Evolutionary conservation across 2,329 filamentous ascomycete species (phyloP).

Genomic region (Biscogniauxia mediterranea): DNA sequence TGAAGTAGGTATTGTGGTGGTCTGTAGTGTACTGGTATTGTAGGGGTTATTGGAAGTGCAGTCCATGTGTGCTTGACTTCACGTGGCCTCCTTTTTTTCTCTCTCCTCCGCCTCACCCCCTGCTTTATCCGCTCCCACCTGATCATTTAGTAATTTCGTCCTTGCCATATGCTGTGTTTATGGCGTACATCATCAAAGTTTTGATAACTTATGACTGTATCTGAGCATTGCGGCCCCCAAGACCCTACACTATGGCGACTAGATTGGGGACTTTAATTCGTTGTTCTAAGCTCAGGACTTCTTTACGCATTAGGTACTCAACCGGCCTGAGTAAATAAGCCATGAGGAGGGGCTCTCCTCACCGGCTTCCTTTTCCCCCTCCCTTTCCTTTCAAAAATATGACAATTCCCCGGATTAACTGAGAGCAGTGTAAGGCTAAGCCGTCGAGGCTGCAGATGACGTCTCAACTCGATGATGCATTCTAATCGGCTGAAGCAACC

Average conservation of each 20-base stretch:
- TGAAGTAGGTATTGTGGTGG: conserved; percentile 11
- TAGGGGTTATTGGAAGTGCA: conserved; percentile 11
- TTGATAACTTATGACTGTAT: background rate
- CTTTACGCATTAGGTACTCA: background rate
- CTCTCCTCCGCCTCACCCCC: background rate
- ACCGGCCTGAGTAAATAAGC: background rate
- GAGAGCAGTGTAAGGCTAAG: conserved; percentile 6
- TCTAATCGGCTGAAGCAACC: background rate
- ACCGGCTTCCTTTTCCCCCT: background rate
- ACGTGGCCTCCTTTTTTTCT: conserved; percentile 9
- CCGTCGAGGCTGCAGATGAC: conserved; percentile 11
- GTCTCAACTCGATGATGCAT: conserved; percentile 15
- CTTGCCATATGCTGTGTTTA: background rate
- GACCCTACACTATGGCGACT: background rate
- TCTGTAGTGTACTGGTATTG: background rate
- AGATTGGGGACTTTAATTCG: background rate
- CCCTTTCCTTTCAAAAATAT: conserved; percentile 5
- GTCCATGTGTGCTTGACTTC: conserved; percentile 18
- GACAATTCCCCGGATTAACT: background rate
- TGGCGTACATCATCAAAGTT: background rate
- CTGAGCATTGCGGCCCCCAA: background rate
- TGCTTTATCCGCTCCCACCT: background rate
- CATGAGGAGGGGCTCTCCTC: background rate
- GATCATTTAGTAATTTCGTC: background rate
- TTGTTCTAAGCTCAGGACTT: too few species aligned